These are phyloP conservation scores for Oryza nivara DNA, from an alignment of 176 grass and related monocot genomes.

Conservation along the genomic window DNA sequence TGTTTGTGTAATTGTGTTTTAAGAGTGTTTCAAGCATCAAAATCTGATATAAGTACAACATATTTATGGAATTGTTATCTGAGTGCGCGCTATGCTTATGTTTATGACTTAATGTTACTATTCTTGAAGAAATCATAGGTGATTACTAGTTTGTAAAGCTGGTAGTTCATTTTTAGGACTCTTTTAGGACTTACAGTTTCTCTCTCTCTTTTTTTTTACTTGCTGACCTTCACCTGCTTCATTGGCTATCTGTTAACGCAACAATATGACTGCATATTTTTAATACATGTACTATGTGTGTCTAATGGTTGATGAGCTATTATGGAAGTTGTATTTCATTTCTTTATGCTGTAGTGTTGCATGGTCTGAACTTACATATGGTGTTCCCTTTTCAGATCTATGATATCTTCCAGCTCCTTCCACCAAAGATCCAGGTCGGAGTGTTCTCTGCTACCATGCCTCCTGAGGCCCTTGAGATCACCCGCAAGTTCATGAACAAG, in stretches of 20 bases:
- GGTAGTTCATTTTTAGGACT: not conserved
- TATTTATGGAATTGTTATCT: not conserved
- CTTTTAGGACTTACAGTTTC: too few relatives aligned
- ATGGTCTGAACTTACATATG: not conserved
- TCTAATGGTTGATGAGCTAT: not conserved
- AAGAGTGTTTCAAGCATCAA: not conserved
- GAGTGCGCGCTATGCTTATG: not conserved
- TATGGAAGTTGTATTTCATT: not conserved
- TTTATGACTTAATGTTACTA: not conserved
- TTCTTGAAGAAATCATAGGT: not conserved
- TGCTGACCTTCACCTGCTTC: not conserved
- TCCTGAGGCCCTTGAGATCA: slow-evolving; percentile 76
- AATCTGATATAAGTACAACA: not conserved
- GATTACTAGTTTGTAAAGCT: not conserved
- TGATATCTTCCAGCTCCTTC: slow-evolving; percentile 85
- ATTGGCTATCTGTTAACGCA: not conserved
- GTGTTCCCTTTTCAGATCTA: slow-evolving; percentile 58
- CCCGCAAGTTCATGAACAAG: slow-evolving; percentile 82
- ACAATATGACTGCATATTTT: not conserved
- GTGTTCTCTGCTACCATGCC: slow-evolving; percentile 94
- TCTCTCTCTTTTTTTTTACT: not conserved
- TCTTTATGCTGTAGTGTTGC: not conserved
- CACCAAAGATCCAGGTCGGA: slow-evolving; percentile 71
- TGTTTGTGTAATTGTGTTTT: not conserved
- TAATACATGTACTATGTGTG: not conserved